These are phyloP conservation scores for Talaromyces liani DNA, from an alignment of 495 filamentous ascomycete genomes.

Conservation along the genomic window DNA sequence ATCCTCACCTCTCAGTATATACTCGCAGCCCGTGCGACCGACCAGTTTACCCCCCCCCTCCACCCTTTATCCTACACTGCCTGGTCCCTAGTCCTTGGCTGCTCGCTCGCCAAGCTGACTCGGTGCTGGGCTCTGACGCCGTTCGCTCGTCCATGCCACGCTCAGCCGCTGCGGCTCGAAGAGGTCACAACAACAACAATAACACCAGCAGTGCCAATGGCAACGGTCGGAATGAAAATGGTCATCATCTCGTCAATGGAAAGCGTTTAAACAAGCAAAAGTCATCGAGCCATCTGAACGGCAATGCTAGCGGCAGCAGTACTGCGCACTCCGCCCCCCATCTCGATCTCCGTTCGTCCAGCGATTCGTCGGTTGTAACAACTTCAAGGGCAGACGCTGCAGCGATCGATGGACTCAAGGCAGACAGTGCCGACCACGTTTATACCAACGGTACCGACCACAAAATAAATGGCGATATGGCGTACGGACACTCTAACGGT, in stretches of 20 bases:
- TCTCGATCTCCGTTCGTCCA: slow-evolving; percentile 38
- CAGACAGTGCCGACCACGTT: slow-evolving; percentile 28
- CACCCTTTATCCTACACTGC: slow-evolving; percentile 13
- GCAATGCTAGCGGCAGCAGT: slow-evolving; percentile 42
- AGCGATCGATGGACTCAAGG: slow-evolving; percentile 24
- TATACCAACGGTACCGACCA: slow-evolving; percentile 26
- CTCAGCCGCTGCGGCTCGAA: slow-evolving; percentile 57
- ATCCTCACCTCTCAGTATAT: slow-evolving; percentile 2
- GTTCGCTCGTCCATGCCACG: slow-evolving; percentile 61
- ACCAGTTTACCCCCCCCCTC: not conserved
- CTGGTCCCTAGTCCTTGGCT: slow-evolving; percentile 48
- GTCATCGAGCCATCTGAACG: slow-evolving; percentile 55
- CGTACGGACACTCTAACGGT: slow-evolving; percentile 29
- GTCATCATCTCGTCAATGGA: slow-evolving; percentile 72
- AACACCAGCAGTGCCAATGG: not conserved
- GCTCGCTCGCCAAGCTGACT: slow-evolving; percentile 45
- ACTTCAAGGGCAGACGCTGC: slow-evolving; percentile 22
- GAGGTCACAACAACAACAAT: slow-evolving; percentile 46
- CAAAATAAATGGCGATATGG: slow-evolving; percentile 34
- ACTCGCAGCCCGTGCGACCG: not conserved
- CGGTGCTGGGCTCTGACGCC: slow-evolving; percentile 36
- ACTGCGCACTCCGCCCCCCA: slow-evolving; percentile 33
- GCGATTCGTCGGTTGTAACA: slow-evolving; percentile 36
- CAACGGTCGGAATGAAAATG: slow-evolving; percentile 71
- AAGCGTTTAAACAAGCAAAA: slow-evolving; percentile 70